These are phyloP conservation scores for Triticum aestivum DNA, from an alignment of 176 grass and related monocot species.

Conservation along the genomic window IWGSC_CS_RefSeq_v2.1 NC_057811.1:2260431-2260930, in stretches of 20 bases:
- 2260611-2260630: constrained; percentile 84
- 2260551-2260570: neutral
- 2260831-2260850: constrained; percentile 57
- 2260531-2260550: neutral
- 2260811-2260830: neutral
- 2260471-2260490: neutral
- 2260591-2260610: constrained; percentile 71
- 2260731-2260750: neutral
- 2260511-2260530: neutral
- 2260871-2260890: constrained; percentile 73
- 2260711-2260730: neutral
- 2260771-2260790: neutral
- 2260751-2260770: neutral
- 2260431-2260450: constrained; percentile 91
- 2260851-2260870: constrained; percentile 86
- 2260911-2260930: constrained; percentile 85
- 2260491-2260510: neutral
- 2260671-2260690: constrained; percentile 83
- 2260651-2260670: constrained; percentile 83
- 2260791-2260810: neutral
- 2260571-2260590: neutral
- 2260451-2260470: constrained; percentile 70
- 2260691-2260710: neutral
- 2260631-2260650: constrained; percentile 86
- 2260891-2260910: constrained; percentile 61